A percentile compares a stretch with the other conserved stretches of the same genome.
Evolutionary conservation across 176 grass and related monocot genomes (phyloP).

Genomic region (Paspalum vaginatum): DNA sequence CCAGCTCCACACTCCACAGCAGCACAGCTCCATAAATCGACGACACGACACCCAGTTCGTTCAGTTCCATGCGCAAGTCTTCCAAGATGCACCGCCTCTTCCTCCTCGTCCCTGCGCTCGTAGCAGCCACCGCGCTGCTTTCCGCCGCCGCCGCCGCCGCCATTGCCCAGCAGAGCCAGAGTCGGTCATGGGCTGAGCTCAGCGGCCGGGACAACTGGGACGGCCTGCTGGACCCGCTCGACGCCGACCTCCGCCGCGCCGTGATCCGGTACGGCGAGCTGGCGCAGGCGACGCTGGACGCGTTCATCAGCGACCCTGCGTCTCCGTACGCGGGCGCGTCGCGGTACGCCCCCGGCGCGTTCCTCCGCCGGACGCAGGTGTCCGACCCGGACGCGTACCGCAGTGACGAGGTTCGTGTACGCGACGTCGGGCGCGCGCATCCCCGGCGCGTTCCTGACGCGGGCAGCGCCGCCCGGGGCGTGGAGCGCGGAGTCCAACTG

Average conservation of each 20-base stretch:
- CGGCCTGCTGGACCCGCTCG: constrained; percentile 58
- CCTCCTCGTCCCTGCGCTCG: constrained; percentile 24
- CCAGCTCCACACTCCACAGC: no score
- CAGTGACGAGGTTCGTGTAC: constrained; percentile 74
- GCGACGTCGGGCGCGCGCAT: constrained; percentile 61
- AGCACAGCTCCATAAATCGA: constrained; percentile 11
- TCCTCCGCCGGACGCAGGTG: constrained; percentile 53
- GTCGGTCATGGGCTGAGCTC: constrained; percentile 53
- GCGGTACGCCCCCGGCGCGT: constrained; percentile 39
- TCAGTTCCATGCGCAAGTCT: constrained; percentile 19
- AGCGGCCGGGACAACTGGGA: constrained; percentile 56
- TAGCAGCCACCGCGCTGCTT: constrained; percentile 18
- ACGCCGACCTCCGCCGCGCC: constrained; percentile 57
- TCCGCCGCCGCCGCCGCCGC: constrained; percentile 12
- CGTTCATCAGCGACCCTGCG: constrained; percentile 57
- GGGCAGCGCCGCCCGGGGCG: constrained; percentile 30
- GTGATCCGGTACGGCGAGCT: constrained; percentile 77
- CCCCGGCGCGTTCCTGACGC: constrained; percentile 40
- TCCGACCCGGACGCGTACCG: constrained; percentile 44
- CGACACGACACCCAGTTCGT: constrained; percentile 27
- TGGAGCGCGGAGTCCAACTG: constrained; percentile 75
- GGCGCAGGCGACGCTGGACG: constrained; percentile 66
- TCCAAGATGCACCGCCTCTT: constrained; percentile 30
- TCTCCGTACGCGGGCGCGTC: constrained; percentile 65
- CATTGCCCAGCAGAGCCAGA: constrained; percentile 23